phyloP scores from a whole-genome alignment of 441 rosid species.

The Brassica balearica region DNA sequence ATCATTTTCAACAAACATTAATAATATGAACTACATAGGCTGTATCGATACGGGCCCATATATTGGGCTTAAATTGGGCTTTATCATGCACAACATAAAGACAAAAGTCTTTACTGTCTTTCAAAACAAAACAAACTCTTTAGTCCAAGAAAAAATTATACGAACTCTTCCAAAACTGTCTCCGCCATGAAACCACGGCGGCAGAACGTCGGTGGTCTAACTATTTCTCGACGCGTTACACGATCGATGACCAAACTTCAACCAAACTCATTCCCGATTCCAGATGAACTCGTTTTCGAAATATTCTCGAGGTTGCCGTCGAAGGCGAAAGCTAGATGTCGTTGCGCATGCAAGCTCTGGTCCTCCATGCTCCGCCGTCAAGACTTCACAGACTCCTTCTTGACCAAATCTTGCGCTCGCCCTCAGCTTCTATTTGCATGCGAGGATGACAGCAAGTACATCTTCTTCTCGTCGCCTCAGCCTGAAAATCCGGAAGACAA shows the following conservation, averaged over 20 bases:
- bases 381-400: too few relatives aligned
- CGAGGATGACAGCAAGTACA: neutral
- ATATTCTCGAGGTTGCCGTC: neutral
- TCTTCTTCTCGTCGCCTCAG: neutral
- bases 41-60: too few relatives aligned
- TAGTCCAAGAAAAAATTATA: too few relatives aligned
- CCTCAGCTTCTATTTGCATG: neutral
- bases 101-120: too few relatives aligned
- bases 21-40: too few relatives aligned
- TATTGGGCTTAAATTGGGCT: too few relatives aligned
- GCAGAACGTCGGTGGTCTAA: neutral
- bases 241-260: neutral
- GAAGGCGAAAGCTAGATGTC: neutral
- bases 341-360: too few relatives aligned
- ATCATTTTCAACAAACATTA: too few relatives aligned
- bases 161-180: neutral
- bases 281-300: neutral
- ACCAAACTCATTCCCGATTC: neutral
- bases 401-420: neutral
- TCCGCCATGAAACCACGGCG: constrained; percentile 1
- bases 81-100: too few relatives aligned
- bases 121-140: too few relatives aligned
- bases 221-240: neutral
- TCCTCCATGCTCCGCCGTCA: too few relatives aligned
- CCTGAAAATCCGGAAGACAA: neutral